Evolutionary conservation across 345 rosid species (phyloP).

Genomic region (Gossypium turneri): DNA sequence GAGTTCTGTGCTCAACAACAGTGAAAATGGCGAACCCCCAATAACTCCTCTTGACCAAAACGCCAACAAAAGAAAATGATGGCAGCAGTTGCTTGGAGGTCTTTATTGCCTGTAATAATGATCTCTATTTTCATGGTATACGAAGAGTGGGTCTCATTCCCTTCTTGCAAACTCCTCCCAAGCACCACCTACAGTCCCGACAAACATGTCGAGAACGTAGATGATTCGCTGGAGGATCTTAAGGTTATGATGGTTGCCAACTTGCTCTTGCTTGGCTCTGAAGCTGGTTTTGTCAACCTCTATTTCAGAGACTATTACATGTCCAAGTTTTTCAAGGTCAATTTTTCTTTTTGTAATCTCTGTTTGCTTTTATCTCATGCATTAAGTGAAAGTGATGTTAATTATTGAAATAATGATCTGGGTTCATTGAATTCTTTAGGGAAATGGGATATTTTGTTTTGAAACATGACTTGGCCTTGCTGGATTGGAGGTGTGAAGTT

Average conservation of each 20-base stretch:
- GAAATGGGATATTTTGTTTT: not conserved
- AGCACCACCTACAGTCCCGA: not conserved
- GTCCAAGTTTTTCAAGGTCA: slow-evolving; percentile 53
- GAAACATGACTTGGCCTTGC: not conserved
- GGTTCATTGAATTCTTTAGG: not conserved
- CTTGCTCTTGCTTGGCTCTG: slow-evolving; percentile 44
- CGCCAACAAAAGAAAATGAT: slow-evolving; percentile 10
- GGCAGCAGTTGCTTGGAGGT: slow-evolving; percentile 26
- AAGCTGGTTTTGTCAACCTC: slow-evolving; percentile 30
- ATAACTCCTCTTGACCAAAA: not conserved
- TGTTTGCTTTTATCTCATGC: not conserved
- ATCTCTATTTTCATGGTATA: slow-evolving; percentile 25
- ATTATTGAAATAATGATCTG: not conserved
- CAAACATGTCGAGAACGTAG: not conserved
- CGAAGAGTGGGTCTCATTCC: slow-evolving; percentile 46
- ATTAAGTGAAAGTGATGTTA: not conserved
- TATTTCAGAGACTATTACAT: slow-evolving; percentile 50
- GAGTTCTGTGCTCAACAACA: slow-evolving; percentile 2
- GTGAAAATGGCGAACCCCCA: not conserved
- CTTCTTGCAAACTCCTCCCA: slow-evolving; percentile 41
- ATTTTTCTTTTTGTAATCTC: not conserved
- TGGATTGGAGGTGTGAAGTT: not conserved
- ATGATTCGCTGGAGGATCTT: slow-evolving; percentile 28
- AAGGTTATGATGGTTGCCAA: slow-evolving; percentile 56
- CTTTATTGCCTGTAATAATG: slow-evolving; percentile 30